A percentile compares a stretch with the other conserved stretches of the same genome.
Conservation (phyloP, 345 rosid species). For the Dipteronia dyeriana region DNA sequence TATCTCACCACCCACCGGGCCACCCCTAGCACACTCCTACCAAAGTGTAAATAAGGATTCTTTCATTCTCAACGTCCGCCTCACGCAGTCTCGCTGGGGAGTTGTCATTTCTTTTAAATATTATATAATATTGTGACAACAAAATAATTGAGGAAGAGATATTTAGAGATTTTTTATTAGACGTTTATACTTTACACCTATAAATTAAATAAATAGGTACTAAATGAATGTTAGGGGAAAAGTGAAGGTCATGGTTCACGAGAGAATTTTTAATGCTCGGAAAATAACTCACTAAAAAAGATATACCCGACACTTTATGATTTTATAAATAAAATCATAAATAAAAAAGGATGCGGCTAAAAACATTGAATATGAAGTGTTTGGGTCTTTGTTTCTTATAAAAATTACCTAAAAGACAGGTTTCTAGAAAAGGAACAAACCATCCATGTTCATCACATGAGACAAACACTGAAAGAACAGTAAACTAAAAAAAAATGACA, state of each 20-base stretch:
- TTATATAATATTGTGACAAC: neutral
- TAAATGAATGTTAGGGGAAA: neutral
- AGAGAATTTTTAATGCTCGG: neutral
- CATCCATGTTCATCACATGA: too few species aligned
- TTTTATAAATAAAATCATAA: too few species aligned
- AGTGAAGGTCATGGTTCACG: neutral
- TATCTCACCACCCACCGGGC: too few species aligned
- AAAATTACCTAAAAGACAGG: too few species aligned
- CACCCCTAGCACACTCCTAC: neutral
- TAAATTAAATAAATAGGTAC: neutral
- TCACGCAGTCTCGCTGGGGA: neutral
- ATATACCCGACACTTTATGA: too few species aligned
- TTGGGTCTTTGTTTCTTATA: too few species aligned
- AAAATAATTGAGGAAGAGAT: neutral
- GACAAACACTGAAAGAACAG: too few species aligned
- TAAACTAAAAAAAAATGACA: too few species aligned
- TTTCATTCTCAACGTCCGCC: neutral
- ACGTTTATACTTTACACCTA: neutral
- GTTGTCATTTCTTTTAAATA: neutral
- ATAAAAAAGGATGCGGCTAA: too few species aligned
- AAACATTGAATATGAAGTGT: too few species aligned
- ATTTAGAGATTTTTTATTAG: neutral
- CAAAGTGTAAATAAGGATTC: neutral
- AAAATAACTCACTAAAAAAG: too few species aligned
- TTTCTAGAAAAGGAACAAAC: too few species aligned